Evolutionary conservation across 2,329 filamentous ascomycete genomes (phyloP).

Genomic region (Drechslerella dactyloides): DNA sequence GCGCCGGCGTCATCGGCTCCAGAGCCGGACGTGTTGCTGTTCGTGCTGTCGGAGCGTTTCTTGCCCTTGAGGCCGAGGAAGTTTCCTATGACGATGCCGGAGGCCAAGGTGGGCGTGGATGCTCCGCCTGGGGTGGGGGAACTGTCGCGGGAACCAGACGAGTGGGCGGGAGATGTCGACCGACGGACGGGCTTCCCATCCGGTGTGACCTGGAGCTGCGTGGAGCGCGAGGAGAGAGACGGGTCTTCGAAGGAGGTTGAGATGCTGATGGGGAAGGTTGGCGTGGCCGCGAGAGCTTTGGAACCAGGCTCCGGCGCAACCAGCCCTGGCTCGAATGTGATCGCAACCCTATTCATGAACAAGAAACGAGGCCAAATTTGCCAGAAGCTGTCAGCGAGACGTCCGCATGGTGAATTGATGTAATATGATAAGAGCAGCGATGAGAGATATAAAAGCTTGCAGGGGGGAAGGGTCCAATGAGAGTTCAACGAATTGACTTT

Average conservation of each 20-base stretch:
- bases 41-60: conserved; percentile 39
- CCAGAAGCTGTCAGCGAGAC: conserved; percentile 11
- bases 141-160: conserved; percentile 37
- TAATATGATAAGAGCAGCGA: neutral
- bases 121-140: conserved; percentile 31
- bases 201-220: conserved; percentile 39
- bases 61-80: conserved; percentile 41
- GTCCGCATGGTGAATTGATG: neutral
- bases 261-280: conserved; percentile 49
- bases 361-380: conserved; percentile 7
- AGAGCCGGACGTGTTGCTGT: conserved; percentile 36
- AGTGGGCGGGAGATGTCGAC: conserved; percentile 38
- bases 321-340: conserved; percentile 25
- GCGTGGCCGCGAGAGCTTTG: conserved; percentile 24
- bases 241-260: conserved; percentile 50
- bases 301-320: conserved; percentile 37
- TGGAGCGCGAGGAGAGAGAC: conserved; percentile 24
- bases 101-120: conserved; percentile 40
- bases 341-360: conserved; percentile 3
- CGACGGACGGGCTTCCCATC: conserved; percentile 44
- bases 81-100: conserved; percentile 42
- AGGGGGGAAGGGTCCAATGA: too few relatives aligned
- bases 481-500: neutral
- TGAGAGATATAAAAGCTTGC: conserved; percentile 3
- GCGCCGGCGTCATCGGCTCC: conserved; percentile 24